Conservation (phyloP, 202 grass and related monocot genomes). For the Schoenoplectus triqueter region DNA sequence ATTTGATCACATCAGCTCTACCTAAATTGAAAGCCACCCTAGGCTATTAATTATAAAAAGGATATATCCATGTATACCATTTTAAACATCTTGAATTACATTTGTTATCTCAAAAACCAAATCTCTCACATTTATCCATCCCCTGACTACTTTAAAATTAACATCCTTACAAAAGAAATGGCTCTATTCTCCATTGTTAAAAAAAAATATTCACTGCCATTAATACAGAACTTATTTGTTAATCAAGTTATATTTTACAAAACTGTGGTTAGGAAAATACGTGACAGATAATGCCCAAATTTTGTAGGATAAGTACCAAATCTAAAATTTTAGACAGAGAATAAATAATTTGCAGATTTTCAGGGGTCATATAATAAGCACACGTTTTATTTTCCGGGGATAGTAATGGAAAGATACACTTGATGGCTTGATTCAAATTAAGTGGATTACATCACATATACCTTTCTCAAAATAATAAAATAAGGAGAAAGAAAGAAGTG, state of each 20-base stretch:
- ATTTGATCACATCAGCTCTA: slow-evolving; percentile 32
- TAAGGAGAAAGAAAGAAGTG: slow-evolving; percentile 13
- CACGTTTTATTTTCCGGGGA: too few relatives aligned
- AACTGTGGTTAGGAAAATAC: too few relatives aligned
- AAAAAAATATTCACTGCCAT: too few relatives aligned
- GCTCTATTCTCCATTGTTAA: too few relatives aligned
- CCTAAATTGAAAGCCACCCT: slow-evolving; percentile 35
- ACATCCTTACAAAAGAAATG: too few relatives aligned
- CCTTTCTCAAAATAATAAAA: slow-evolving; percentile 24
- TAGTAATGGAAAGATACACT: slow-evolving; percentile 7
- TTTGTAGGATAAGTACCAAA: too few relatives aligned
- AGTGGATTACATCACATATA: slow-evolving; percentile 25
- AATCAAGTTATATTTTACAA: too few relatives aligned
- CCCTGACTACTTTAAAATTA: too few relatives aligned
- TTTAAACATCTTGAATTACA: not conserved
- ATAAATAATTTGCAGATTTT: slow-evolving; percentile 7
- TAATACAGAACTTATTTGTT: too few relatives aligned
- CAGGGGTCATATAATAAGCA: not conserved
- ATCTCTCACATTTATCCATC: not conserved
- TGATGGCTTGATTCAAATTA: not conserved
- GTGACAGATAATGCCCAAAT: too few relatives aligned
- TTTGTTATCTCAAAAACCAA: not conserved
- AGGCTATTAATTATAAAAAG: not conserved
- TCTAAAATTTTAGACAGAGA: too few relatives aligned
- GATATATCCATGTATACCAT: not conserved